Conservation (phyloP, 2,329 filamentous ascomycete species). For the Didymella segeticola region DNA sequence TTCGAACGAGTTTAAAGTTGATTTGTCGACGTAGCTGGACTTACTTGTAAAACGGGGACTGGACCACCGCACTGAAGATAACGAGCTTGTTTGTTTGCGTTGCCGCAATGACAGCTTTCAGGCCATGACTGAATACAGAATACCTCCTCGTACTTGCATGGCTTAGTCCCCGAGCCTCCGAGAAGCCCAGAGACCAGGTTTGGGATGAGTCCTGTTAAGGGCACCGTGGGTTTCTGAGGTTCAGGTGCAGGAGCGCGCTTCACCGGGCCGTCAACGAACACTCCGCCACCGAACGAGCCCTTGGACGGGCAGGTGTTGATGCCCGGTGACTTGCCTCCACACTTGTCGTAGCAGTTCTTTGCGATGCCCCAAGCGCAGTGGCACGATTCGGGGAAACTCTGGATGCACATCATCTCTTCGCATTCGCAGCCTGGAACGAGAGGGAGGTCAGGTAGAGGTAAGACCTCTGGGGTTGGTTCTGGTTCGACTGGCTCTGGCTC, state of each 20-base stretch:
- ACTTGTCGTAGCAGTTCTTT: slow-evolving; percentile 34
- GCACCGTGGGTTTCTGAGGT: neutral
- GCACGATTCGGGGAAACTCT: slow-evolving; percentile 38
- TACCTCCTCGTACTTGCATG: slow-evolving; percentile 32
- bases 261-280: neutral
- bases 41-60: slow-evolving; percentile 19
- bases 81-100: slow-evolving; percentile 28
- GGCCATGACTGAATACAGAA: slow-evolving; percentile 34
- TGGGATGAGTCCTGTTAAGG: neutral
- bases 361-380: slow-evolving; percentile 34
- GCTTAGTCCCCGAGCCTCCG: neutral
- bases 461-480: neutral
- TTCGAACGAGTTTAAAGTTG: no score
- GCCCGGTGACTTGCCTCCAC: slow-evolving; percentile 33
- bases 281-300: neutral
- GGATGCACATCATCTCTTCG: slow-evolving; percentile 25
- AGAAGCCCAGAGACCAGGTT: neutral
- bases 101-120: slow-evolving; percentile 39
- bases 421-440: slow-evolving; percentile 22
- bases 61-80: slow-evolving; percentile 36
- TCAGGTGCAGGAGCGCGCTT: slow-evolving; percentile 8
- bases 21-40: no score
- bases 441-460: neutral
- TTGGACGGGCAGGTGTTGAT: slow-evolving; percentile 19
- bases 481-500: neutral